A percentile compares a stretch with the other conserved stretches of the same genome.
Evolutionary conservation across 2,329 filamentous ascomycete species (phyloP).

Genomic region (Stemphylium vesicarium): DNA sequence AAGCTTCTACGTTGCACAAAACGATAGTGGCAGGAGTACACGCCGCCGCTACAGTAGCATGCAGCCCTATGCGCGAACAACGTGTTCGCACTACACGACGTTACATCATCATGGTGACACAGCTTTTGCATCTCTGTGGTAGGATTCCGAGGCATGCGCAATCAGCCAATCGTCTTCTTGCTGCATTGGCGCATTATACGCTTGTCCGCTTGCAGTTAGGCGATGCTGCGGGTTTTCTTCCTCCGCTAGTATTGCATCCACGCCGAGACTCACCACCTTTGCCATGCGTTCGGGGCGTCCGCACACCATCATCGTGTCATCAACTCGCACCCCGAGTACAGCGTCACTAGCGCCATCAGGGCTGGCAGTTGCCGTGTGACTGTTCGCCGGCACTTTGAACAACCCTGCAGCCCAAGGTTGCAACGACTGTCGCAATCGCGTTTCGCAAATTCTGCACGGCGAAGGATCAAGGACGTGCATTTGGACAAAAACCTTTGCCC

Average conservation of each 20-base stretch:
- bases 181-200: background rate
- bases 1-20: background rate
- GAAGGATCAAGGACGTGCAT: background rate
- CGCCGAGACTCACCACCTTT: background rate
- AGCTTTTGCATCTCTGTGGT: background rate
- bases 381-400: slow-evolving; percentile 4
- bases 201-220: background rate
- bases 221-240: slow-evolving; percentile 5
- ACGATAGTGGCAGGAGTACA: background rate
- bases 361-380: slow-evolving; percentile 6
- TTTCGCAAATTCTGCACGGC: background rate
- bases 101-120: slow-evolving; percentile 10
- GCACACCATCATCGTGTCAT: slow-evolving; percentile 4
- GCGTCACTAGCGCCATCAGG: slow-evolving; percentile 2
- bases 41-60: background rate
- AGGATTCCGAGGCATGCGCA: background rate
- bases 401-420: slow-evolving; percentile 9
- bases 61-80: slow-evolving; percentile 15
- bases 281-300: background rate
- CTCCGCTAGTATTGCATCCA: slow-evolving; percentile 7
- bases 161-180: slow-evolving; percentile 10
- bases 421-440: slow-evolving; percentile 8
- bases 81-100: background rate
- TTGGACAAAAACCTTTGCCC: background rate
- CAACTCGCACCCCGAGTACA: background rate